Evolutionary conservation across 164 flowering plant species (phyloP), one percentile per base, ranked within the genome.

Genomic region (Magnolia changhungtana): DNA sequence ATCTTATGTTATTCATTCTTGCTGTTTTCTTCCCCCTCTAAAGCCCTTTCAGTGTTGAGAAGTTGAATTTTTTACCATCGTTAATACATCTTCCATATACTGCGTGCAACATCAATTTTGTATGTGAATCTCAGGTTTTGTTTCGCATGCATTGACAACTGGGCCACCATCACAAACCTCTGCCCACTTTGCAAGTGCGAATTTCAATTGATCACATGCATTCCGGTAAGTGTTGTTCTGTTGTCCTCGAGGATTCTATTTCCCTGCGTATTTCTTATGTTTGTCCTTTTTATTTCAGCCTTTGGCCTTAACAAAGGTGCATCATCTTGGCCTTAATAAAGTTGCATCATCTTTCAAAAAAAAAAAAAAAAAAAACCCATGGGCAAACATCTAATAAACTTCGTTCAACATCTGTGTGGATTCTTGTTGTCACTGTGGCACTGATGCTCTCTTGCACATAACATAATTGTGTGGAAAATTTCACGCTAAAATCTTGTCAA

Each of bases 131-230:
- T 78, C 92, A 96, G 99, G 98, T 96, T 92, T 80, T 96, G 99
- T 85, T 96, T 96, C 85, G 83, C 80, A 45, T 94, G 99, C 89
- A 93, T 94, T 86, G 99, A 96, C 88, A 93, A 96, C 80, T 96
- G 99, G 99, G 89, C 98, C 64, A 87, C 96, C 74, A 91, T 96
- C 81, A 96, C 95, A 76, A 96, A 91, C 83, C 89, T 96, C 16
- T 96, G 98, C 80, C 98, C 98, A 23, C 92, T 96, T 81, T 96
- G 99, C 86, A 90, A 94, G 89, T 90, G 83, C 75, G 99, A 92
- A 78, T 94, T 96, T 85, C 96, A 92, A 79, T 61, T 86, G 82
- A 94, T 96, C 83, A 96, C 98, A 55, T 96, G 98, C 81, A 88
- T 94, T 80, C 98, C 98, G 9, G 98, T 94, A 84, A 94, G 99